phyloP scores from a whole-genome alignment of 2,329 filamentous ascomycete species.

The Epicoccum sorghinum region DNA sequence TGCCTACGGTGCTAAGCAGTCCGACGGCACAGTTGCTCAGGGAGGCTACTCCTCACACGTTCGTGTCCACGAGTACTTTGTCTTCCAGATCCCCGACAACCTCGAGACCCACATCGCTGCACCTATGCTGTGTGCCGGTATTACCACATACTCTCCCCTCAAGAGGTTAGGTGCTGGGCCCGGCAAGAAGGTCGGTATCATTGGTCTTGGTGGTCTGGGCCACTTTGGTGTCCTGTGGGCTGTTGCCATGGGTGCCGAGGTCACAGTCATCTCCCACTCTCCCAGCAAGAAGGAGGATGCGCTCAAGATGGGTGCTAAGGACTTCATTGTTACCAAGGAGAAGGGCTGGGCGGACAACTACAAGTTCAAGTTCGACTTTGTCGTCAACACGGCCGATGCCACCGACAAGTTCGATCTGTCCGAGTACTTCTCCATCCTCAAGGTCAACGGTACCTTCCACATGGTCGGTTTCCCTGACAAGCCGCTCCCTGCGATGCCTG shows the following conservation, averaged over 20 bases:
- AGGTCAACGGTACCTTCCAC: constrained; percentile 81
- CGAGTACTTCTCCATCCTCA: constrained; percentile 78
- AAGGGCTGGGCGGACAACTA: constrained; percentile 64
- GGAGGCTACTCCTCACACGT: constrained; percentile 73
- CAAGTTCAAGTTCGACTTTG: constrained; percentile 72
- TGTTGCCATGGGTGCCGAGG: constrained; percentile 64
- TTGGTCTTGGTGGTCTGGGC: constrained; percentile 66
- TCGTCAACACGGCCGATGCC: constrained; percentile 75
- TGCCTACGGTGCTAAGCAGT: constrained; percentile 58
- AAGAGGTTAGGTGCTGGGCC: constrained; percentile 76
- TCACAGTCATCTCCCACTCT: constrained; percentile 66
- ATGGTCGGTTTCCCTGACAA: constrained; percentile 81
- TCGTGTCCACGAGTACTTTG: constrained; percentile 77
- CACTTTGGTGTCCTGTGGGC: constrained; percentile 58
- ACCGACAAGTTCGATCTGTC: constrained; percentile 71
- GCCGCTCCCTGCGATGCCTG: constrained; percentile 71
- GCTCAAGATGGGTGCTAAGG: constrained; percentile 63
- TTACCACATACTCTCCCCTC: constrained; percentile 80
- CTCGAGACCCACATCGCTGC: constrained; percentile 67
- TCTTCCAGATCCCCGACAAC: constrained; percentile 76
- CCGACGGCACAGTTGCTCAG: constrained; percentile 67
- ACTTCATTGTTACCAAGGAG: constrained; percentile 64
- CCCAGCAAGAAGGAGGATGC: constrained; percentile 66
- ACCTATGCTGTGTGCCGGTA: constrained; percentile 83
- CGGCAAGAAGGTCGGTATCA: constrained; percentile 78